Evolutionary conservation across 2,329 filamentous ascomycete species (phyloP).

Genomic region (Huntiella abstrusa): DNA sequence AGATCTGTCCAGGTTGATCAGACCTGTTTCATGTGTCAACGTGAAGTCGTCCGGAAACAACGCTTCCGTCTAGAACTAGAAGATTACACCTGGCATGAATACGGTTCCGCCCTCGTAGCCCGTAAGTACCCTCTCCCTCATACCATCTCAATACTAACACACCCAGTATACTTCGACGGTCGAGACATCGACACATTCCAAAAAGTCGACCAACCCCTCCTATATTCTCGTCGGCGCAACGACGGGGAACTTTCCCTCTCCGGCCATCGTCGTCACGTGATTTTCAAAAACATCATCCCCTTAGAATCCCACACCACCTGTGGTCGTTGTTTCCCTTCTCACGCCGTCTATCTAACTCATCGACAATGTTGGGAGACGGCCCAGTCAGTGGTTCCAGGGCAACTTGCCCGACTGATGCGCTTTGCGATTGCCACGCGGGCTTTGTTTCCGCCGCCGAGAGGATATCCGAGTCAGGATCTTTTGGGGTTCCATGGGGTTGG

Average conservation of each 20-base stretch:
- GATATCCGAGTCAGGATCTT: slow-evolving; percentile 10
- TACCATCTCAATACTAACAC: not conserved
- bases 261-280: slow-evolving; percentile 5
- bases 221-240: slow-evolving; percentile 6
- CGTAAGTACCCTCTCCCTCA: slow-evolving; percentile 1
- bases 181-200: slow-evolving; percentile 9
- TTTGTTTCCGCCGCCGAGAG: slow-evolving; percentile 5
- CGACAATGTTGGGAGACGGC: slow-evolving; percentile 9
- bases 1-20: slow-evolving; percentile 10
- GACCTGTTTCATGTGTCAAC: slow-evolving; percentile 9
- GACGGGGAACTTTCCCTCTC: slow-evolving; percentile 8
- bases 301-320: slow-evolving; percentile 9
- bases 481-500: slow-evolving; percentile 1
- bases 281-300: slow-evolving; percentile 10
- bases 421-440: slow-evolving; percentile 10
- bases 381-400: slow-evolving; percentile 2
- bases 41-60: slow-evolving; percentile 5
- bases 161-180: slow-evolving; percentile 9
- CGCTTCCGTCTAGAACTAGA: slow-evolving; percentile 8
- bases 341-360: slow-evolving; percentile 9
- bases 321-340: slow-evolving; percentile 7
- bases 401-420: slow-evolving; percentile 5
- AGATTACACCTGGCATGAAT: not conserved
- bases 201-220: slow-evolving; percentile 4
- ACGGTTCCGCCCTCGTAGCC: slow-evolving; percentile 3